A percentile compares a stretch with the other conserved stretches of the same genome.
Conservation (phyloP, 169 alveolate genomes). For the Plasmodium malariae region DNA sequence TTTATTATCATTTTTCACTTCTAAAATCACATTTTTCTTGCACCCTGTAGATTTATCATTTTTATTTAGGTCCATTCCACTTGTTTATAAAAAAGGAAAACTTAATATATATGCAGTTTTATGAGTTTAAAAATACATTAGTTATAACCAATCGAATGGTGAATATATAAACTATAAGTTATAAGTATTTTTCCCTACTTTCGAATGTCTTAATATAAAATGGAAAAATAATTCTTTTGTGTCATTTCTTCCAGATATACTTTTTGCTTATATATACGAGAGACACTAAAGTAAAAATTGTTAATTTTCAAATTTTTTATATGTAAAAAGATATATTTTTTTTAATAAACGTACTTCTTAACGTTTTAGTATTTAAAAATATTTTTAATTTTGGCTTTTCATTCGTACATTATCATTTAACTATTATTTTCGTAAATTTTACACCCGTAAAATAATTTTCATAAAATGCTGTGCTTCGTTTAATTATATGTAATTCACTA, state of each 20-base stretch:
- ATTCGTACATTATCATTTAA: not conserved
- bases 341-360: no score
- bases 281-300: no score
- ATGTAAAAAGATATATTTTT: no score
- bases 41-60: slow-evolving; percentile 5
- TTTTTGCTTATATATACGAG: no score
- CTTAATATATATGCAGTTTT: not conserved
- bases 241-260: not conserved
- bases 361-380: no score
- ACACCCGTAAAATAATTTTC: not conserved
- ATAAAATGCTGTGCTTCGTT: no score
- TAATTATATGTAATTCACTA: no score
- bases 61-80: slow-evolving; percentile 37
- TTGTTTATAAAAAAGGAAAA: not conserved
- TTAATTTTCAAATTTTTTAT: no score
- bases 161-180: not conserved
- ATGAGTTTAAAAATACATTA: no score
- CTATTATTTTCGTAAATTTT: not conserved
- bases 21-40: slow-evolving; percentile 1
- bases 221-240: no score
- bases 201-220: no score
- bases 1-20: slow-evolving; percentile 31
- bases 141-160: no score
- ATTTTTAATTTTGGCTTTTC: not conserved
- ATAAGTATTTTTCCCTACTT: not conserved